Base-by-base conservation (phyloP, 2,329 filamentous ascomycete species). In the Alternaria burnsii region DNA sequence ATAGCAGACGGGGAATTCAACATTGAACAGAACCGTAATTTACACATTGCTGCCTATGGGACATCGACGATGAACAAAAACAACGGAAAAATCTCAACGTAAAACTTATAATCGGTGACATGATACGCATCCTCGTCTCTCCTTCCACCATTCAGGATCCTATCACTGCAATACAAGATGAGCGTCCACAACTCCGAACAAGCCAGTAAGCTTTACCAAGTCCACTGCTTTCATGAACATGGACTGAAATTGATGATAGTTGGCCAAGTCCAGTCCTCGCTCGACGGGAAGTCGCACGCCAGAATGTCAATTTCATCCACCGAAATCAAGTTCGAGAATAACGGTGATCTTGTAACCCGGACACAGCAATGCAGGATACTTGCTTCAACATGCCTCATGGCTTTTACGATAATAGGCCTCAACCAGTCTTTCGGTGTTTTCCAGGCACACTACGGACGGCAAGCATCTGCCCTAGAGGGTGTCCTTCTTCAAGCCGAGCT, bases 391-490 rank as follows among this genome's bases (percentile, higher is more conserved):
- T 62, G 64, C 11, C 28, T 70, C 7, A 54, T 56, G 22, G 55
- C 55, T 16, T 70, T 72, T 32, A 65, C 55, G 22, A 57, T 66
- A 12, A 36, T 67, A 26, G 69, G 69, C 4, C 36, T 64, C n/a
- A 64, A 57, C n/a, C 68, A 71, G 47, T 58, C 63, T 62, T 55
- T 50, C 7, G 53, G 53, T 3, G 65, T 71, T 3, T 71, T 68
- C n/a, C 69, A 71, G 48, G 62, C 58, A 12, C 61, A 73, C 32
- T 73, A 71, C 57, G 67, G 63, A n/a, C 63, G 62, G 28, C 43
- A 47, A 32, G 48, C 52, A 10, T 63, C 65, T 26, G 62, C 64
- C 12, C 18, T 50, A 9, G 60, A 66, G 11, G 66, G 59, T 11
- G 55, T 71, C 6, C 52, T 71, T 18, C 58, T 22, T 7, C 48